Conservation (phyloP, 495 filamentous ascomycete genomes). For the Parmelia sp. region DNA sequence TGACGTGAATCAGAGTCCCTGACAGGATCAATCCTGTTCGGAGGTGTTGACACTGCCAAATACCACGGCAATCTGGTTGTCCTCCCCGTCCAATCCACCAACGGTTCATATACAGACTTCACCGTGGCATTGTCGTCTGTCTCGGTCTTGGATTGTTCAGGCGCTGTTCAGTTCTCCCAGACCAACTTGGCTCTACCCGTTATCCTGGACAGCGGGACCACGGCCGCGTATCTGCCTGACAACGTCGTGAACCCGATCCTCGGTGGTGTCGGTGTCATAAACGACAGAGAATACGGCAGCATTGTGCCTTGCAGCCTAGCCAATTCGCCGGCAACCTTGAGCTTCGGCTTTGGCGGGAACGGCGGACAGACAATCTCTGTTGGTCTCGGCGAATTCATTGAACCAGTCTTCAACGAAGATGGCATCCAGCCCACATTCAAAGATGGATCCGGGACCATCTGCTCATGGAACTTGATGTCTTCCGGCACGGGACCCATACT, state of each 20-base stretch:
- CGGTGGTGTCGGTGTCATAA: conserved; percentile 54
- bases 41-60: conserved; percentile 73
- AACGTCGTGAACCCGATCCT: conserved; percentile 54
- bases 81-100: conserved; percentile 56
- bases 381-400: conserved; percentile 58
- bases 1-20: conserved; percentile 38
- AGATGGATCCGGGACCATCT: conserved; percentile 50
- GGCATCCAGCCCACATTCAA: conserved; percentile 47
- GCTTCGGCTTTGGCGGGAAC: conserved; percentile 56
- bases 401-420: conserved; percentile 44
- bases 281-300: conserved; percentile 46
- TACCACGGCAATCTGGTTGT: conserved; percentile 62
- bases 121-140: conserved; percentile 67
- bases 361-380: conserved; percentile 53
- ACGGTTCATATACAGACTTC: conserved; percentile 56
- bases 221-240: conserved; percentile 67
- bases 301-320: conserved; percentile 63
- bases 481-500: conserved; percentile 56
- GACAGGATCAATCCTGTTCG: conserved; percentile 78
- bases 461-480: conserved; percentile 61
- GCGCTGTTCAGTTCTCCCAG: conserved; percentile 37
- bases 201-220: conserved; percentile 73
- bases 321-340: conserved; percentile 48
- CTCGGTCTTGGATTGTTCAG: conserved; percentile 42
- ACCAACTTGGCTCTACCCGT: conserved; percentile 55